Evolutionary conservation across 164 flowering plant genomes (phyloP).

Genomic region (Berberis vulgaris): DNA sequence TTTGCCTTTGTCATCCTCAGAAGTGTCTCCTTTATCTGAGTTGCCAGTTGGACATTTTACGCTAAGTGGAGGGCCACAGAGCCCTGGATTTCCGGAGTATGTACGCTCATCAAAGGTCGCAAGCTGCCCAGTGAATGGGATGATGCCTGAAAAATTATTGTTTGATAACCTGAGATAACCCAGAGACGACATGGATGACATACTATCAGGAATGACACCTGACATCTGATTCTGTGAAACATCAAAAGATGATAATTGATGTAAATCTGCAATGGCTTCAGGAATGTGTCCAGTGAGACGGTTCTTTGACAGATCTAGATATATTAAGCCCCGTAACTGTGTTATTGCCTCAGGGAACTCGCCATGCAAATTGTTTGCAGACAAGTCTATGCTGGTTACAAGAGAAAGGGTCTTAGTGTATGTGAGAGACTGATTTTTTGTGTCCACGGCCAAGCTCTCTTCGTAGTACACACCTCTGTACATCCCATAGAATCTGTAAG

Average conservation of each 20-base stretch:
- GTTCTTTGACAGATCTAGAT: constrained; percentile 36
- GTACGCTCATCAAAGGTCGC: constrained; percentile 20
- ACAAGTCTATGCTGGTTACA: constrained; percentile 29
- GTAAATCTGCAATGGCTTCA: constrained; percentile 19
- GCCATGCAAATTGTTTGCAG: constrained; percentile 23
- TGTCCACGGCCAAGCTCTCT: constrained; percentile 20
- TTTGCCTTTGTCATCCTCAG: background rate
- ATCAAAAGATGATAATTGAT: constrained; percentile 32
- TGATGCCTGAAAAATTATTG: constrained; percentile 34
- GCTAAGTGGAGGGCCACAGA: constrained; percentile 34
- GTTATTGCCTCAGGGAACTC: constrained; percentile 22
- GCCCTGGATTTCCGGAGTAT: constrained; percentile 25
- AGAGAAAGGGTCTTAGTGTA: constrained; percentile 29
- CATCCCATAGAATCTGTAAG: constrained; percentile 16
- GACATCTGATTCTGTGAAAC: constrained; percentile 36
- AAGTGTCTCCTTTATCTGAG: constrained; percentile 1
- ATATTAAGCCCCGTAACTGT: constrained; percentile 13
- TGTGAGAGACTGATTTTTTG: constrained; percentile 10
- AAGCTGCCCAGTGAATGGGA: constrained; percentile 30
- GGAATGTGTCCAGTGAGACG: constrained; percentile 30
- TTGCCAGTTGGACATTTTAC: constrained; percentile 11
- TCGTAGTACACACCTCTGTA: constrained; percentile 26
- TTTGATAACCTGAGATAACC: constrained; percentile 30
- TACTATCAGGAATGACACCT: constrained; percentile 34
- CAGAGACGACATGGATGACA: constrained; percentile 23